Base-by-base conservation (phyloP, 495 filamentous ascomycete genomes). In the Penicillium mononematosum region DNA sequence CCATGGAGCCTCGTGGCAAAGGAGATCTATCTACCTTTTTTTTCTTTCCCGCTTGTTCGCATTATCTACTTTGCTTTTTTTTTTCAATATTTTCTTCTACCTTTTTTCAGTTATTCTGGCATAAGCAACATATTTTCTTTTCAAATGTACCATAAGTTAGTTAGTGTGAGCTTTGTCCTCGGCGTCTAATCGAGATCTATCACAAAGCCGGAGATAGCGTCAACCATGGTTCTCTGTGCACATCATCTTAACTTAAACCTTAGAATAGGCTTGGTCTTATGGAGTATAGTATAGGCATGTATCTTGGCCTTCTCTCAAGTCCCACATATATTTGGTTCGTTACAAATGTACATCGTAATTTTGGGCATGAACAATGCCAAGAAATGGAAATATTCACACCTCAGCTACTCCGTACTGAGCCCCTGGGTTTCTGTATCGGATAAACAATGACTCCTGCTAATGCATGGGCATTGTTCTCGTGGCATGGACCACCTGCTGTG, bases 141-240 rank as follows among this genome's bases (percentile, higher is more conserved):
- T 17, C 22, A 25, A 39, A 20, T 67, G 58, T 61, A 64, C 36
- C 49, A 62, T 59, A 56, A 34, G 16, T 44, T 29, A 34, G 16
- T 44, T 29, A 25, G 27, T 25, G 27, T 54, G 31, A 32, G 24
- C 12, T 17, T 55, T 17, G 7, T 44, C 9, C 24, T 11, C 16
- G 20, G 20, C 8, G 7, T 45, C 31, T 36, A 12, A 55, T 27
- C 42, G 17, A 45, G 31, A 46, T 47, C 44, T 39, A 47, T 47
- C 53, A 47, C 36, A 12, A 34, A 45, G 8, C 1, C 4, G 17
- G 4, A 43, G 11, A 41, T 49, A 3, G n/a, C 36, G 45, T 16
- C 45, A 39, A 49, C 42, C 45, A 43, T 32, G 27, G 39, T 45
- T 52, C 42, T 52, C 47, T 52, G 32, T 55, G 43, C 27, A 41